Evolutionary conservation across 495 filamentous ascomycete species (phyloP), one percentile per base, ranked within the genome.

Genomic region (Ramalina peruviana): DNA sequence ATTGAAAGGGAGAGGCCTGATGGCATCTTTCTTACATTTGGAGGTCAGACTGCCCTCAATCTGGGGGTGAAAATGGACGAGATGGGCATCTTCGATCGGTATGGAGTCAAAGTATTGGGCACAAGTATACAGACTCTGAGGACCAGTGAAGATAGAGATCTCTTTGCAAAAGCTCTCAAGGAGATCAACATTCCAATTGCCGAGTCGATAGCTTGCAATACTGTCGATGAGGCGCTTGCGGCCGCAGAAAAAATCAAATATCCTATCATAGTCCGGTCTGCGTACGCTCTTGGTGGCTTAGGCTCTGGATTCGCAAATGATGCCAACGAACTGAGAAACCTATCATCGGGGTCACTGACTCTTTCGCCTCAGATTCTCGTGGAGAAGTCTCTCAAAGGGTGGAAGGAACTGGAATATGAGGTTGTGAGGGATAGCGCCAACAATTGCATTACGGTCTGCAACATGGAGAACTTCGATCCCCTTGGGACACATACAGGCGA

Each of bases 381-480:
- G 40, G 90, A 98, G 73, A 98, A 98, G 72, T 95, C 89, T n/a
- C 80, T 98, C 44, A 96, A 96, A 70, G 90, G 90, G 58, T 98
- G 90, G 90, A 97, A 97, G 69, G 90, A 97, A 67, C 84, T 94
- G 48, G 90, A 97, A 65, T 97, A 97, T 62, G 90, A 97, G 65
- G 90, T 97, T 33, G 90, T 97, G 36, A 81, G 90, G 50, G 90
- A 97, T 66, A 84, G 83, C 41, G 75, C 80, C 57, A 92, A 96
- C 74, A 97, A 97, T 71, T 96, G 92, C 66, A 96, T 97, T 57
- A 97, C 90, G 16, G 90, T 97, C 41, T 97, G 90, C 73, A 97
- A 97, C 72, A 97, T 97, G 90, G 90, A 97, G 72, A 97, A 97
- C 70, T 97, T 97, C 62, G 90, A 97, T 62, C 90, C 90, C 36